Base-by-base conservation (phyloP, 352 stramenopile genomes). In the Globisporangium echinulatum region DNA sequence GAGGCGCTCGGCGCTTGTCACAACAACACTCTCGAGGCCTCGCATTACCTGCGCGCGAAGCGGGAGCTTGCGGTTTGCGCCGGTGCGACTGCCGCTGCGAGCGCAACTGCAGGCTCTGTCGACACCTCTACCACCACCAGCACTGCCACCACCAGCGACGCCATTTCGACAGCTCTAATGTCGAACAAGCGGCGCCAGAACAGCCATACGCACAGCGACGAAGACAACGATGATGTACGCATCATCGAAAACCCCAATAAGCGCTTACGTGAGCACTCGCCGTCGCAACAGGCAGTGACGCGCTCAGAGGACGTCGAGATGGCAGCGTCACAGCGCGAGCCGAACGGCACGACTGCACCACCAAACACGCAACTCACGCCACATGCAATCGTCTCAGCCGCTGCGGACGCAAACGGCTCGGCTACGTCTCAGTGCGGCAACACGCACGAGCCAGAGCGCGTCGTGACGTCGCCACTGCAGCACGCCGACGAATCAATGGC, bases 1-100 rank as follows among this genome's bases (percentile, higher is more conserved):
- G 61, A 57, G 48, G 82, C 79, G 39, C 63, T 90, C 58, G 61
- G 54, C 37, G 63, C 62, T 33, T 78, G 68, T 39, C 59, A 76
- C 59, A 77, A 85, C 62, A 72, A 66, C 55, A 73, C 66, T 2
- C 64, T 68, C 25, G 74, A 82, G 49, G 82, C 79, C 0, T 85
- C 80, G 44, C 56, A 79, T 48, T 75, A 73, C 50, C 61, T 89
- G 5, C 85, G 87, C 60, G 54, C 58, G 36, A 70, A 50, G 47
- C 75, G 69, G 25, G 66, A 62, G 14, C 5, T 54, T 33, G 25
- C 25, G 25, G 25, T 3, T 33, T 33, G 25, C 25, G 2, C 25
- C 25, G 25, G 25, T 3, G 25, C 25, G 25, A 33, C 25, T 33
- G 25, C 2, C 25, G 25, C 25, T 33, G 25, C 3, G 25, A 33